These are phyloP conservation scores for Tulasnella sp. DNA, from an alignment of 768 basidiomycete genomes.

Conservation along the genomic window DNA sequence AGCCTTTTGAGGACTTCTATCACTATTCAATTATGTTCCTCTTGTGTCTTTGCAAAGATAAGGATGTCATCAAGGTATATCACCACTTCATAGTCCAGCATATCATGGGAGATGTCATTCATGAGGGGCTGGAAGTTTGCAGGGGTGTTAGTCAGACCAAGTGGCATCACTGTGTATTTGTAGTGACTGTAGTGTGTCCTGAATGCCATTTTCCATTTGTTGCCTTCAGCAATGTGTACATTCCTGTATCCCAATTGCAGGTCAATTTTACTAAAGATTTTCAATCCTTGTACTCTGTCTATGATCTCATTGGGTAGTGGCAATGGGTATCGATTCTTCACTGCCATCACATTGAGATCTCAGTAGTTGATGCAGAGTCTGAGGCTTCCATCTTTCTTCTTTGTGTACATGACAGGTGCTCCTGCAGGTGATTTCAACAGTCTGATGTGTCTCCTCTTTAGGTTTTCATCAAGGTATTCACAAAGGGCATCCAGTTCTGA, in stretches of 20 bases:
- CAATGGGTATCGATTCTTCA: not conserved
- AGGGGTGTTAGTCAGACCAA: not conserved
- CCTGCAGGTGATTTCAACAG: not conserved
- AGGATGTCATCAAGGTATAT: conserved; percentile 21
- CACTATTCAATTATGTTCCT: conserved; percentile 12
- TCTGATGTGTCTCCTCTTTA: not conserved
- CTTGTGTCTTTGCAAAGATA: conserved; percentile 7
- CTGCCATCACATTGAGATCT: not conserved
- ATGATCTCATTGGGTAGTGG: not conserved
- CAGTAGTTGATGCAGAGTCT: not conserved
- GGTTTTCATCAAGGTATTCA: not conserved
- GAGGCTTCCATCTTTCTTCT: not conserved
- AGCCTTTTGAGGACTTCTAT: conserved; percentile 13
- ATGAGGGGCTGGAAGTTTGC: conserved; percentile 8
- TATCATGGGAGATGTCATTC: conserved; percentile 18
- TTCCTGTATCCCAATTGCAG: conserved; percentile 7
- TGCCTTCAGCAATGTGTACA: conserved; percentile 5
- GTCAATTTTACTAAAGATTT: conserved; percentile 2
- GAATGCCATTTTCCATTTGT: conserved; percentile 16
- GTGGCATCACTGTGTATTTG: conserved; percentile 1
- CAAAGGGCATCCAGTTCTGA: not conserved
- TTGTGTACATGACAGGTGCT: not conserved
- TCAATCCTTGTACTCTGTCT: not conserved
- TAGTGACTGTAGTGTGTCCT: not conserved
- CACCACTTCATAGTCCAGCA: conserved; percentile 16